These are phyloP conservation scores for Lichenothelia convexa DNA, from an alignment of 495 filamentous ascomycete genomes.

Conservation along the genomic window DNA sequence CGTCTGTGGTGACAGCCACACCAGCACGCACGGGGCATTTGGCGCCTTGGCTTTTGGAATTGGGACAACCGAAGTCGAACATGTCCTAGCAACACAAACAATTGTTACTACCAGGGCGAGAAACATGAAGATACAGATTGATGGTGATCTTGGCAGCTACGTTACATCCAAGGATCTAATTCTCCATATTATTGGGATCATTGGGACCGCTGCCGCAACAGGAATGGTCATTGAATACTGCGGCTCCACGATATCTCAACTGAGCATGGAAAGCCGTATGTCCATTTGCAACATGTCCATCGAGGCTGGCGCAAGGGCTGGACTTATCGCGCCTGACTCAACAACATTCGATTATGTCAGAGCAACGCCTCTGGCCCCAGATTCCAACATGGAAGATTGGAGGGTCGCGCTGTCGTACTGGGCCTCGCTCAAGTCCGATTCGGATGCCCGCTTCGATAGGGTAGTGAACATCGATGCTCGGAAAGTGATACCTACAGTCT, in stretches of 20 bases:
- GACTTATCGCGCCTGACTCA: conserved; percentile 91
- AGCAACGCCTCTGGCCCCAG: conserved; percentile 71
- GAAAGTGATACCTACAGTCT: conserved; percentile 83
- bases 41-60: conserved; percentile 93
- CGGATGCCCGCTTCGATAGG: conserved; percentile 66
- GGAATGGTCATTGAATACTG: conserved; percentile 94
- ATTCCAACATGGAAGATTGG: conserved; percentile 71
- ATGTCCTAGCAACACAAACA: conserved; percentile 90
- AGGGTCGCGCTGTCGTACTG: conserved; percentile 77
- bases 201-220: conserved; percentile 89
- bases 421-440: conserved; percentile 68
- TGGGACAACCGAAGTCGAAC: conserved; percentile 95
- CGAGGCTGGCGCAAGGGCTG: conserved; percentile 85
- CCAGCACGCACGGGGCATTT: conserved; percentile 93
- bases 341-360: conserved; percentile 89
- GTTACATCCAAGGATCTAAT: conserved; percentile 95
- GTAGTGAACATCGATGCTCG: conserved; percentile 77
- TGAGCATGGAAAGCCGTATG: conserved; percentile 98
- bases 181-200: conserved; percentile 80
- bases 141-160: conserved; percentile 74
- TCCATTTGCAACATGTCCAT: conserved; percentile 99
- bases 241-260: conserved; percentile 68
- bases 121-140: conserved; percentile 95
- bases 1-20: conserved; percentile 95
- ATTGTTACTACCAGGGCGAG: conserved; percentile 87